A percentile compares a stretch with the other conserved stretches of the same genome.
Conservation (phyloP, 345 rosid genomes). For the Adansonia digitata region DNA sequence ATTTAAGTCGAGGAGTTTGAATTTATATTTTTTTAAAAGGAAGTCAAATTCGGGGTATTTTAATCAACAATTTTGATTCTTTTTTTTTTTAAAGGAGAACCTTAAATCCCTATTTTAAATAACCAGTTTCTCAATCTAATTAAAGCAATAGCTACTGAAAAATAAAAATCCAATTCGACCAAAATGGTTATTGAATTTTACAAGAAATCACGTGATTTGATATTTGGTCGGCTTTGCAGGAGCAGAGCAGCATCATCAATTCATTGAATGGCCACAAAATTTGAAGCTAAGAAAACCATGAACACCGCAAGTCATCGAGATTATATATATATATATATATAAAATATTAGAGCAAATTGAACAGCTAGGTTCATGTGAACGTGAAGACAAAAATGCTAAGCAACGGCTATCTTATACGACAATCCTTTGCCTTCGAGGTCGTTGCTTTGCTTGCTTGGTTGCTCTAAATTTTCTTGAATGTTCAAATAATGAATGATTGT, state of each 20-base stretch:
- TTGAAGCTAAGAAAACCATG: conserved; percentile 22
- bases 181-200: neutral
- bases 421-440: neutral
- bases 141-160: neutral
- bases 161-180: neutral
- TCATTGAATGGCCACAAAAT: neutral
- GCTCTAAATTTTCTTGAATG: neutral
- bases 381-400: neutral
- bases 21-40: neutral
- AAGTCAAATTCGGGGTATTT: neutral
- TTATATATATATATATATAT: neutral
- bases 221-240: neutral
- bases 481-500: neutral
- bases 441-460: no score
- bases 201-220: conserved; percentile 6
- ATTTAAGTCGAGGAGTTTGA: neutral
- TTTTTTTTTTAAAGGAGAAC: neutral
- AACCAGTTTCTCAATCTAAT: neutral
- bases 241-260: neutral
- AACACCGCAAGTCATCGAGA: conserved; percentile 18
- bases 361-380: conserved; percentile 34
- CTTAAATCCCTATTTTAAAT: neutral
- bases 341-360: neutral
- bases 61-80: neutral
- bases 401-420: neutral